These are phyloP conservation scores for Lentinula sp. DNA, from an alignment of 768 basidiomycete genomes.

Conservation along the genomic window DNA sequence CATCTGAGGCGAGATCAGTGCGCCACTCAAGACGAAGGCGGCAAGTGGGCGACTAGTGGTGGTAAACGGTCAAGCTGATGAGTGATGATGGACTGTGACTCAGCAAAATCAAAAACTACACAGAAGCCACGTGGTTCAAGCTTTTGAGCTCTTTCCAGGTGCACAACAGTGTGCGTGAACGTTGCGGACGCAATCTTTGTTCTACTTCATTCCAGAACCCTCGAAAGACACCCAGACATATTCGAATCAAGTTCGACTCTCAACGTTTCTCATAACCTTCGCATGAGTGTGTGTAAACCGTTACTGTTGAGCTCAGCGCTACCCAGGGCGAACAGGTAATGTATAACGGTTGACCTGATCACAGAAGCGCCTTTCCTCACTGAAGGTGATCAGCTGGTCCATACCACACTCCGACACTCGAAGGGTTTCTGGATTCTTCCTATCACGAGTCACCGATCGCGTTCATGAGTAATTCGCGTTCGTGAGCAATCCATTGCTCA, in stretches of 20 bases:
- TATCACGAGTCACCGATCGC: neutral
- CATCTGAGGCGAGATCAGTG: neutral
- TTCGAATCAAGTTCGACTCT: neutral
- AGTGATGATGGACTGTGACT: neutral
- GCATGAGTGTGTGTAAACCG: neutral
- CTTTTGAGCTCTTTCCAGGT: neutral
- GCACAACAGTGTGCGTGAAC: neutral
- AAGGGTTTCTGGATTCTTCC: too few relatives aligned
- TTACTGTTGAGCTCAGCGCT: too few relatives aligned
- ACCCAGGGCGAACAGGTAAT: too few relatives aligned
- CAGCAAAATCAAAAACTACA: neutral
- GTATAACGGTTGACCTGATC: neutral
- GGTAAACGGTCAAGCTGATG: neutral
- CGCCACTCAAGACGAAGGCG: neutral
- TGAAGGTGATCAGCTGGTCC: neutral
- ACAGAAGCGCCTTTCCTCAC: neutral
- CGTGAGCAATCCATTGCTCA: conserved; percentile 3
- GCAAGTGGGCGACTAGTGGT: neutral
- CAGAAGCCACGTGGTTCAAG: neutral
- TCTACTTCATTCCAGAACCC: neutral
- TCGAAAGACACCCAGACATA: neutral
- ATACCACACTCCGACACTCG: neutral
- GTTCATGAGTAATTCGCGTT: neutral
- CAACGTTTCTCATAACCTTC: neutral
- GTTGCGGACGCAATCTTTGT: neutral